These are phyloP conservation scores for Aspergillus arachidicola DNA, from an alignment of 2,329 filamentous ascomycete genomes.

Conservation along the genomic window DNA sequence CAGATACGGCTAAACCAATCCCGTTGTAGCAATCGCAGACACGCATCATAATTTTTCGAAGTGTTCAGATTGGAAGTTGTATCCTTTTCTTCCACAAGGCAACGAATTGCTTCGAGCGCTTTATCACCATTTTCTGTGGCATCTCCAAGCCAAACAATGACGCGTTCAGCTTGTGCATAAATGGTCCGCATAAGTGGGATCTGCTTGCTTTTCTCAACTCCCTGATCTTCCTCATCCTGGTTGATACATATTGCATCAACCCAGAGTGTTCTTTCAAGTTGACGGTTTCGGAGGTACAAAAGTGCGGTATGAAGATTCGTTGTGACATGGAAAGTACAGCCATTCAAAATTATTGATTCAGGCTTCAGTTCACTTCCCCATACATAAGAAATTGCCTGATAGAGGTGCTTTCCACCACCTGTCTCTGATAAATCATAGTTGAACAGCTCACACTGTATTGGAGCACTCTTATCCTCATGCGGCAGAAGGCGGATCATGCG, in stretches of 20 bases:
- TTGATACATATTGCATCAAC: slow-evolving; percentile 5
- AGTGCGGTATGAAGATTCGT: background rate
- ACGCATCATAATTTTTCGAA: background rate
- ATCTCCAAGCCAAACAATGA: slow-evolving; percentile 4
- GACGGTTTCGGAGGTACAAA: background rate
- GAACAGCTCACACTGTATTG: background rate
- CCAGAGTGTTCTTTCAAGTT: background rate
- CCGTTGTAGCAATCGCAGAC: background rate
- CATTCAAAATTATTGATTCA: background rate
- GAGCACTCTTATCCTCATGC: background rate
- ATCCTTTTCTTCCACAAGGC: background rate
- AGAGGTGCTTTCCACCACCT: rapidly evolving
- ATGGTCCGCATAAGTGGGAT: background rate
- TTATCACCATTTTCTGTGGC: background rate
- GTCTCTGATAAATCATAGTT: background rate
- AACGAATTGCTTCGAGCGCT: background rate
- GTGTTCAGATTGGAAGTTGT: background rate
- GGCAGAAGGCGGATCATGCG: background rate
- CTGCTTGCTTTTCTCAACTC: background rate
- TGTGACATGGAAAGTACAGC: background rate
- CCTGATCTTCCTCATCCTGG: background rate
- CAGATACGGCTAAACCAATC: slow-evolving; percentile 11
- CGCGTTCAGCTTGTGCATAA: background rate
- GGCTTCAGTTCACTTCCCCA: background rate
- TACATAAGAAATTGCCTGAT: slow-evolving; percentile 4